Evolutionary conservation across 1,284 basidiomycete species (phyloP), one percentile per base, ranked within the genome.

Genomic region (Leccinum subrobustum): DNA sequence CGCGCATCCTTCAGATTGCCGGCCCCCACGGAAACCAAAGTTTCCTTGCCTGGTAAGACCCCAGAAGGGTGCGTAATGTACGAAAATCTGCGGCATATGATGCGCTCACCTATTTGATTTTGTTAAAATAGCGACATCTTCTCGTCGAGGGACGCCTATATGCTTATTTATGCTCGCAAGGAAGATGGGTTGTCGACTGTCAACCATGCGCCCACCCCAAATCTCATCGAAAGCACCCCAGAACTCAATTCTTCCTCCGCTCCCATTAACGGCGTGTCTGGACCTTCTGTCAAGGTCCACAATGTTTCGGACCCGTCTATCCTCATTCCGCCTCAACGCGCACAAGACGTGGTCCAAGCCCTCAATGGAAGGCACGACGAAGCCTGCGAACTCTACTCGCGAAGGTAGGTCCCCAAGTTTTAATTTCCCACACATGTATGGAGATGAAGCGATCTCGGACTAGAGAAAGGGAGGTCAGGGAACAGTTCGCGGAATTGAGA

Each of bases 111-210:
- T 47, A 66, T 71, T 70, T 73, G 61, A 65, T 62, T 68, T 68
- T 61, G 52, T 59, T 56, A 20, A 58, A 64, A 63, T 61, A 76
- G 73, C 61, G 74, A 76, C 37, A 59, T 73, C 50, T 73, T 86
- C 61, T 79, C 82, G 1, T 95, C 93, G 1, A 89, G 84, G 72
- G 92, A 95, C 66, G 93, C 92, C 25, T 96, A 97, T 75, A 95
- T 96, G 93, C 82, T 96, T 42, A 88, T 97, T 56, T 97, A 96
- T 75, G 83, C 84, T 47, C 83, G 84, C 8, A 79, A 74, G 65
- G 69, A 73, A 52, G 63, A 63, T 25, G 48, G 54, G 48, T 59
- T 57, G 42, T 14, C 62, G 56, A 58, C 57, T 29, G 54, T 55
- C 57, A 25, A 29, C 65, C 65, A 73, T 60, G 70, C 56, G 48